phyloP scores from a whole-genome alignment of 2,329 filamentous ascomycete species.

The Dothidotthia symphoricarpi region DNA sequence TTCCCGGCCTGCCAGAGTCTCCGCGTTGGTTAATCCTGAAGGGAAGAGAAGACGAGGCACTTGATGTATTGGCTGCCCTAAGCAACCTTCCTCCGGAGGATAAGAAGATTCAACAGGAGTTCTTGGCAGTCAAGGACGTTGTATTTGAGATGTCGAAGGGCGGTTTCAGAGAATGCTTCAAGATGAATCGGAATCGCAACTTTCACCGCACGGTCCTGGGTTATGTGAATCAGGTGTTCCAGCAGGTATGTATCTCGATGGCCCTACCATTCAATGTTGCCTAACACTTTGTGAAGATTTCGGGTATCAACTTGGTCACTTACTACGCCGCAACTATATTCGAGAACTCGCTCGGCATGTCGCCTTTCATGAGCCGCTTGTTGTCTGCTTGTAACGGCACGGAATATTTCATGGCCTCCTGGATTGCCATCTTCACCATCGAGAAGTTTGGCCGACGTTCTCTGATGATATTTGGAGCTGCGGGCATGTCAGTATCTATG shows the following conservation, averaged over 20 bases:
- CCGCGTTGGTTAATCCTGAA: conserved; percentile 55
- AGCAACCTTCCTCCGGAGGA: conserved; percentile 43
- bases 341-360: conserved; percentile 42
- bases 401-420: conserved; percentile 43
- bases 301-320: conserved; percentile 41
- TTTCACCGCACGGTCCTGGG: conserved; percentile 46
- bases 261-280: conserved; percentile 40
- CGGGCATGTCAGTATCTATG: conserved; percentile 39
- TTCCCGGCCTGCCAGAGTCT: conserved; percentile 45
- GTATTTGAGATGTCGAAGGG: conserved; percentile 45
- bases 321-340: conserved; percentile 48
- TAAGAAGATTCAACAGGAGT: conserved; percentile 38
- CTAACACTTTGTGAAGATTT: conserved; percentile 48
- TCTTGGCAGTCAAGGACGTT: conserved; percentile 40
- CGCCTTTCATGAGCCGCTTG: conserved; percentile 35
- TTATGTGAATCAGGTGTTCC: conserved; percentile 48
- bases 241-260: conserved; percentile 34
- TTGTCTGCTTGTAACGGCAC: conserved; percentile 45
- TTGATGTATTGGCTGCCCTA: conserved; percentile 38
- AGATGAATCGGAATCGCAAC: conserved; percentile 50
- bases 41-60: conserved; percentile 48
- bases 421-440: conserved; percentile 46
- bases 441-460: conserved; percentile 40
- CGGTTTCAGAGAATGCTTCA: conserved; percentile 58
- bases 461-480: conserved; percentile 42